phyloP scores from a whole-genome alignment of 1,139 yeast genomes.

The Suhomyces bolitotheri region DNA sequence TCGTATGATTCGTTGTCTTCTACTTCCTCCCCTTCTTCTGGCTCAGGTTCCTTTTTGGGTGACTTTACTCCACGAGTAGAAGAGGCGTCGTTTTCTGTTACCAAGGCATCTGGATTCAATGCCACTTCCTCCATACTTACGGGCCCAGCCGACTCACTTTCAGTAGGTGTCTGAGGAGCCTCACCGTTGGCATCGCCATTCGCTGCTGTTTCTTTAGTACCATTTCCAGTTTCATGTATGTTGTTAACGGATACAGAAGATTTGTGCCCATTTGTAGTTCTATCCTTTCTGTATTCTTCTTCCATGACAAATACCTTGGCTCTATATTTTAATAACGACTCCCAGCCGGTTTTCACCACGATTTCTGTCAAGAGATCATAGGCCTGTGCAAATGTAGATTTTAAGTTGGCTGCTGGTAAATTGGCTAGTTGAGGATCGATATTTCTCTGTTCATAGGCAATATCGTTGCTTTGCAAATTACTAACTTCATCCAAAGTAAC shows the following conservation, averaged over 20 bases:
- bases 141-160: background rate
- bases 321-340: conserved; percentile 72
- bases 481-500: conserved; percentile 67
- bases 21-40: conserved; percentile 12
- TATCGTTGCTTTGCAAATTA: conserved; percentile 53
- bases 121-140: conserved; percentile 6
- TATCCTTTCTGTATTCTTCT: conserved; percentile 70
- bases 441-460: conserved; percentile 50
- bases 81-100: conserved; percentile 27
- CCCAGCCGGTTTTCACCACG: conserved; percentile 82
- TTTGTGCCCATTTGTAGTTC: conserved; percentile 12
- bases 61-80: conserved; percentile 44
- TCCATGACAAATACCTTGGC: conserved; percentile 94
- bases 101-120: conserved; percentile 6
- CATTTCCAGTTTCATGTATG: conserved; percentile 8
- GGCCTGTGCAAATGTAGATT: conserved; percentile 77
- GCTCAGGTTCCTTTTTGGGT: conserved; percentile 28
- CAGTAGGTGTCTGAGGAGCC: background rate
- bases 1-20: conserved; percentile 23
- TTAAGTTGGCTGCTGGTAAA: conserved; percentile 74
- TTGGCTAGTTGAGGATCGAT: conserved; percentile 69
- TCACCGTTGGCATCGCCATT: conserved; percentile 5
- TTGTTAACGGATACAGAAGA: conserved; percentile 4
- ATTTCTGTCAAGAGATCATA: conserved; percentile 79
- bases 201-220: conserved; percentile 8